Evolutionary conservation across 768 basidiomycete species (phyloP).

Genomic region (Phaeotremella fagi): DNA sequence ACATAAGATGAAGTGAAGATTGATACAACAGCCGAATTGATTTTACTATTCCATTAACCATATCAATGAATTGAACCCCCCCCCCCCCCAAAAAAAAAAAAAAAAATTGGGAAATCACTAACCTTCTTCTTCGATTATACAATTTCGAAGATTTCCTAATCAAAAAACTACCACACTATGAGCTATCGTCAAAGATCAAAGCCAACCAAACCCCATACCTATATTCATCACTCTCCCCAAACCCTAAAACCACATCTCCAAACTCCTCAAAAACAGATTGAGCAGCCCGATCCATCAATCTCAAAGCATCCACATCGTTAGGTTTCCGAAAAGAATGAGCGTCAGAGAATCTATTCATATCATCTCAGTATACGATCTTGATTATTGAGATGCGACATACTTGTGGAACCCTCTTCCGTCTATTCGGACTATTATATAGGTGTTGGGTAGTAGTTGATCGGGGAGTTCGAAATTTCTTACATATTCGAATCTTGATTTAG

Average conservation of each 20-base stretch:
- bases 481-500: conserved; percentile 86
- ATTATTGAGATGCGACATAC: conserved; percentile 50
- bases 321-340: conserved; percentile 79
- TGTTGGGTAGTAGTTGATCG: conserved; percentile 75
- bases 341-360: conserved; percentile 66
- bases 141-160: conserved; percentile 68
- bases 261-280: conserved; percentile 72
- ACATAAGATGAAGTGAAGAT: conserved; percentile 88
- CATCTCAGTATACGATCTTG: not conserved
- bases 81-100: too few relatives aligned
- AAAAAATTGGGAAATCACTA: conserved; percentile 14
- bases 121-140: conserved; percentile 71
- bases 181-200: conserved; percentile 1
- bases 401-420: conserved; percentile 94
- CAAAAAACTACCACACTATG: conserved; percentile 64
- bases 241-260: conserved; percentile 76
- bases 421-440: conserved; percentile 76
- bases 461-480: conserved; percentile 84
- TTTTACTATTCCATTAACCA: conserved; percentile 72
- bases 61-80: too few relatives aligned
- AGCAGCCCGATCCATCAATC: conserved; percentile 90
- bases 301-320: conserved; percentile 78
- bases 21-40: conserved; percentile 74
- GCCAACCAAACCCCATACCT: conserved; percentile 55
- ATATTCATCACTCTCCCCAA: conserved; percentile 96